Evolutionary conservation across 1,284 basidiomycete genomes (phyloP).

Genomic region (Singerocomus inundabilis): DNA sequence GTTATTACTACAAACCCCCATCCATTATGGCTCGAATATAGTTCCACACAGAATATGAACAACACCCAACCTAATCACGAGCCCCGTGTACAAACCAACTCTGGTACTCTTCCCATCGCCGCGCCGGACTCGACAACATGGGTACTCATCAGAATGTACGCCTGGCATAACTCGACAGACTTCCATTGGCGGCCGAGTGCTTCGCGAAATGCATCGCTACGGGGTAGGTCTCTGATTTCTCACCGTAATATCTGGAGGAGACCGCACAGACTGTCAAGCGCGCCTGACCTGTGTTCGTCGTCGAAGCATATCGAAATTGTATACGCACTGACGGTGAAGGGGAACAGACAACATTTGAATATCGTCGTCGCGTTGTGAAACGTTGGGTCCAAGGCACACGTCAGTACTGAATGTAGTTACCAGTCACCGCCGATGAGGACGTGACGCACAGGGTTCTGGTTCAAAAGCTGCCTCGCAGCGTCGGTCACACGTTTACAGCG

Average conservation of each 20-base stretch:
- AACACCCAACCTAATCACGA: constrained; percentile 62
- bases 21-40: no score
- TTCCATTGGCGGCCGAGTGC: constrained; percentile 79
- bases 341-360: constrained; percentile 75
- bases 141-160: constrained; percentile 73
- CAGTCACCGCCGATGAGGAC: background rate
- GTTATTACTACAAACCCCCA: no score
- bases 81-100: constrained; percentile 78
- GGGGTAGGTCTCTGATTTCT: constrained; percentile 77
- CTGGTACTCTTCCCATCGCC: constrained; percentile 79
- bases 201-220: constrained; percentile 87
- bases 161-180: constrained; percentile 56
- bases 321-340: constrained; percentile 76
- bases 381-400: constrained; percentile 55
- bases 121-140: constrained; percentile 68
- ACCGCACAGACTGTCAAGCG: constrained; percentile 65
- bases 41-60: no score
- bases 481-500: constrained; percentile 7
- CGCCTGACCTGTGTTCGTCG: no score
- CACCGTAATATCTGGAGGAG: constrained; percentile 69
- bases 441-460: constrained; percentile 61
- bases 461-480: constrained; percentile 51
- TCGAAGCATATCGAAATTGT: no score
- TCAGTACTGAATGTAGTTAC: background rate
- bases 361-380: constrained; percentile 72